A percentile compares a stretch with the other conserved stretches of the same genome.
Evolutionary conservation across 2,329 filamentous ascomycete genomes (phyloP).

Genomic region (Apiospora hydei): DNA sequence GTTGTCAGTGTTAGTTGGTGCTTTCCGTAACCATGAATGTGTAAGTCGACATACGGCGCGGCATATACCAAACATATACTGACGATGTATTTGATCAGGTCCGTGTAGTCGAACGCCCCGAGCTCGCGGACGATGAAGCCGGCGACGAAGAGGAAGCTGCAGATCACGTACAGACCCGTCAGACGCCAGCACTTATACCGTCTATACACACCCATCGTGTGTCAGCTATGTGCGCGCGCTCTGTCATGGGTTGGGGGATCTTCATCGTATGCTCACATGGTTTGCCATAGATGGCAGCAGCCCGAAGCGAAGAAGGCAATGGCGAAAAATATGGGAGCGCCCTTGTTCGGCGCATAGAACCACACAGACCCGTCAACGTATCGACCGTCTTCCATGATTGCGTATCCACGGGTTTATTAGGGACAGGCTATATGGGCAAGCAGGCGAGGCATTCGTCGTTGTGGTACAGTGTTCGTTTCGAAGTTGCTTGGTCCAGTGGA

Average conservation of each 20-base stretch:
- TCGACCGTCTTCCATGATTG: slow-evolving; percentile 41
- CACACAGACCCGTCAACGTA: slow-evolving; percentile 52
- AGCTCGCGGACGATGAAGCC: slow-evolving; percentile 60
- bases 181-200: slow-evolving; percentile 64
- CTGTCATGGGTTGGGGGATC: background rate
- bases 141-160: slow-evolving; percentile 59
- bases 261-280: slow-evolving; percentile 49
- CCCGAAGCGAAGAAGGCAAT: slow-evolving; percentile 49
- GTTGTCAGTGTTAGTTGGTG: background rate
- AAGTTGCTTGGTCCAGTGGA: background rate
- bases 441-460: background rate
- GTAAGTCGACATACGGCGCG: slow-evolving; percentile 40
- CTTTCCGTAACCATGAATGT: background rate
- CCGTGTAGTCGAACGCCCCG: slow-evolving; percentile 55
- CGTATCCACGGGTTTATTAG: background rate
- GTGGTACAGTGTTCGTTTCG: background rate
- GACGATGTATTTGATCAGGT: slow-evolving; percentile 51
- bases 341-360: slow-evolving; percentile 57
- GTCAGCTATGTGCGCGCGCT: background rate
- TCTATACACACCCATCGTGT: slow-evolving; percentile 40
- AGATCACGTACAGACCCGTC: slow-evolving; percentile 61
- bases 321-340: slow-evolving; percentile 55
- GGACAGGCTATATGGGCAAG: background rate
- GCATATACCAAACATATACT: slow-evolving; percentile 48
- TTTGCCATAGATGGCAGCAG: slow-evolving; percentile 50